Percentiles rank a stretch among this genome's conserved stretches.
Conservation (phyloP, 2,329 filamentous ascomycete genomes). For the Cordyceps farinosa region DNA sequence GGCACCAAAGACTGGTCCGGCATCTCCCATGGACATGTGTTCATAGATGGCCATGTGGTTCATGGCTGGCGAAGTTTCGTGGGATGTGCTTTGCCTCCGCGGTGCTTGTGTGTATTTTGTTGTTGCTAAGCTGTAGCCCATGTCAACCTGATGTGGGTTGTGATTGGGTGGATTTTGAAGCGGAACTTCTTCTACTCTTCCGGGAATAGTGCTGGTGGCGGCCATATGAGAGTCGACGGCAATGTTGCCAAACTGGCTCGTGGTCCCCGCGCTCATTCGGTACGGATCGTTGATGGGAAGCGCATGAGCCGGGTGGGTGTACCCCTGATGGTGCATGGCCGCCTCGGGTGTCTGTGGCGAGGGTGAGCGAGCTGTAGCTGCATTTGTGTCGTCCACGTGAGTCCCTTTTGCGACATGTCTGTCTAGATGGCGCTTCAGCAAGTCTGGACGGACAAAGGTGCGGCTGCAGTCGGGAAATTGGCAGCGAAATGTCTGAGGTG, state of each 20-base stretch:
- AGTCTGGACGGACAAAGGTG: slow-evolving; percentile 87
- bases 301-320: neutral
- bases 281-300: neutral
- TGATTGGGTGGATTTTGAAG: neutral
- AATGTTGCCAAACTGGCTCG: neutral
- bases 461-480: slow-evolving; percentile 88
- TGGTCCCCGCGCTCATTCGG: neutral
- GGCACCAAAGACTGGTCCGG: slow-evolving; percentile 82
- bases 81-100: neutral
- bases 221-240: neutral
- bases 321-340: neutral
- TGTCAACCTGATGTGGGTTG: neutral
- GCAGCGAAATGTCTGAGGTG: slow-evolving; percentile 92
- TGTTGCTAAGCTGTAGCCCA: neutral
- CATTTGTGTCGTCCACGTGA: slow-evolving; percentile 36
- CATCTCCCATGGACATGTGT: slow-evolving; percentile 60
- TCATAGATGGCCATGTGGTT: slow-evolving; percentile 59
- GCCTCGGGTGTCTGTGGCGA: slow-evolving; percentile 8
- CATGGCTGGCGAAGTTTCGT: slow-evolving; percentile 20
- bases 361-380: neutral
- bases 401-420: slow-evolving; percentile 77
- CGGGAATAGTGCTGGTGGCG: neutral
- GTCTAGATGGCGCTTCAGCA: slow-evolving; percentile 81
- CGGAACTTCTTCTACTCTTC: neutral
- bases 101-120: neutral